Conservation (phyloP, 768 basidiomycete species). For the Boletus coccyginus region DNA sequence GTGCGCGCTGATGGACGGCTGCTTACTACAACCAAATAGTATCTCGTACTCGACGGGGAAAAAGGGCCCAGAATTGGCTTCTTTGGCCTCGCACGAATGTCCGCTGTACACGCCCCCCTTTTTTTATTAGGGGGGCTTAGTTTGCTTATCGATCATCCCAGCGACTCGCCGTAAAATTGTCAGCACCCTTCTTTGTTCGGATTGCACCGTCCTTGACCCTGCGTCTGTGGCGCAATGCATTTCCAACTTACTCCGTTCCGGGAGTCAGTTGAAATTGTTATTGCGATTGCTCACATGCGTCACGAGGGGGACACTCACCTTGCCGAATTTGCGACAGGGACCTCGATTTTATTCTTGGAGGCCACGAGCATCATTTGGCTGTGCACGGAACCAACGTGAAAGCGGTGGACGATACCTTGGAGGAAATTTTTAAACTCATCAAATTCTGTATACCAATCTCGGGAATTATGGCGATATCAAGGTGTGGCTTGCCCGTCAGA, state of each 20-base stretch:
- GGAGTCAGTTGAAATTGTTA: slow-evolving; percentile 1
- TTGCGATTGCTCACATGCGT: slow-evolving; percentile 13
- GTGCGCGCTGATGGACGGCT: slow-evolving; percentile 2
- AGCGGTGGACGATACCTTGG: not conserved
- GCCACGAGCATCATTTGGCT: slow-evolving; percentile 10
- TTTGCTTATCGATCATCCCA: not conserved
- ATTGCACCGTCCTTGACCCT: slow-evolving; percentile 4
- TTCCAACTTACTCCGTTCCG: not conserved
- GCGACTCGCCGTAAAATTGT: slow-evolving; percentile 3
- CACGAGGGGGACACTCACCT: slow-evolving; percentile 7
- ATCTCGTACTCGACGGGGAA: slow-evolving; percentile 1
- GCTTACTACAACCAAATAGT: slow-evolving; percentile 4
- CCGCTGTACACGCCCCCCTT: not conserved
- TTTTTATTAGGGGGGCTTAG: not conserved
- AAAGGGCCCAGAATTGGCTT: slow-evolving; percentile 5
- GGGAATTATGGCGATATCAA: slow-evolving; percentile 5
- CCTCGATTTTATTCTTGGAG: slow-evolving; percentile 8
- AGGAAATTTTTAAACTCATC: slow-evolving; percentile 6
- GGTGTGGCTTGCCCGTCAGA: not conserved
- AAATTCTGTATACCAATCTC: slow-evolving; percentile 4
- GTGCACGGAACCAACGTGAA: slow-evolving; percentile 4
- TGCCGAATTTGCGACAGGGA: not conserved
- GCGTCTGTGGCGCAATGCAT: slow-evolving; percentile 8
- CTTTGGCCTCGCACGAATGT: slow-evolving; percentile 12
- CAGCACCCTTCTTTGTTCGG: slow-evolving; percentile 4